These are phyloP conservation scores for Lactarius tabidus DNA, from an alignment of 768 basidiomycete species.

Conservation along the genomic window DNA sequence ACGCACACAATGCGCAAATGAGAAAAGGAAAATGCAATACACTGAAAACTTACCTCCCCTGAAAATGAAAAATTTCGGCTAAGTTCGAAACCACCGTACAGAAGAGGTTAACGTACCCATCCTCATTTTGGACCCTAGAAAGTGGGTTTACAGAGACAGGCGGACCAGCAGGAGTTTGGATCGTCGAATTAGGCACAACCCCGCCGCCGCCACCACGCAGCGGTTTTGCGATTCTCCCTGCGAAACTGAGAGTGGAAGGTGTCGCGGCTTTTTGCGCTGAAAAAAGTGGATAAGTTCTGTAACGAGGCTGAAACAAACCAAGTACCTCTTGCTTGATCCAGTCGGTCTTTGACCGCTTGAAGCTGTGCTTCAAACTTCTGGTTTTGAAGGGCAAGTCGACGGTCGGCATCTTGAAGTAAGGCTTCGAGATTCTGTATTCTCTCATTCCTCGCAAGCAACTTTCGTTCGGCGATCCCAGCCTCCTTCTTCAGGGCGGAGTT, in stretches of 20 bases:
- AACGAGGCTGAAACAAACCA: slow-evolving; percentile 11
- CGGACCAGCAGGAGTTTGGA: slow-evolving; percentile 40
- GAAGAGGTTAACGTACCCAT: slow-evolving; percentile 40
- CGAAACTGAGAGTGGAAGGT: slow-evolving; percentile 70
- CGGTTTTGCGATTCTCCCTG: slow-evolving; percentile 93
- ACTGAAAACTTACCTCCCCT: slow-evolving; percentile 24
- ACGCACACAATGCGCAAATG: slow-evolving; percentile 16
- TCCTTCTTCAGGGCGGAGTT: slow-evolving; percentile 97
- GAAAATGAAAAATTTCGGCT: slow-evolving; percentile 19
- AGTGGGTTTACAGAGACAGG: slow-evolving; percentile 60
- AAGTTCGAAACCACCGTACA: slow-evolving; percentile 1
- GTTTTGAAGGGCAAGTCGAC: slow-evolving; percentile 86
- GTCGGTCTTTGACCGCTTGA: slow-evolving; percentile 84
- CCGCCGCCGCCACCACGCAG: slow-evolving; percentile 87
- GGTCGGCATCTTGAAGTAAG: slow-evolving; percentile 89
- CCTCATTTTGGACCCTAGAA: slow-evolving; percentile 74
- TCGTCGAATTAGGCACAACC: slow-evolving; percentile 38
- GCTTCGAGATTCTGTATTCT: slow-evolving; percentile 96
- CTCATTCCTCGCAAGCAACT: slow-evolving; percentile 93
- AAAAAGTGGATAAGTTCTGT: slow-evolving; percentile 25
- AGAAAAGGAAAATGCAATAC: slow-evolving; percentile 12
- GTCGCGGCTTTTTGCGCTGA: slow-evolving; percentile 74
- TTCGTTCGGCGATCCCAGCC: slow-evolving; percentile 93
- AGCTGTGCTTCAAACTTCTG: slow-evolving; percentile 94
- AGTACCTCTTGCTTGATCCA: slow-evolving; percentile 90